These are phyloP conservation scores for Umbelopsis ramanniana DNA, from an alignment of 192 early-diverging fungal genomes.

Conservation along the genomic window DNA sequence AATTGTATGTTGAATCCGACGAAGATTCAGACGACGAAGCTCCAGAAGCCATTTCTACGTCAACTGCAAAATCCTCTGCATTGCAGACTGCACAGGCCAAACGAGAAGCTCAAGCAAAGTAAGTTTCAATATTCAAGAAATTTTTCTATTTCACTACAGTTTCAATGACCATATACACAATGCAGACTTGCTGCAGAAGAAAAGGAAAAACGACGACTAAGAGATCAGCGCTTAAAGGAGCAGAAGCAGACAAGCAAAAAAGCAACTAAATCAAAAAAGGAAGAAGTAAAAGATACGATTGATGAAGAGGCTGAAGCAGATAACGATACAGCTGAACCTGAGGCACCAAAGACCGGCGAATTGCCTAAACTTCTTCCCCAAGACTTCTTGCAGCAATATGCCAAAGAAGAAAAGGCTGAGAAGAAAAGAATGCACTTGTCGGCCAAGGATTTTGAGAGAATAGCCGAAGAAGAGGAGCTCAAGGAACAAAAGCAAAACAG, in stretches of 20 bases:
- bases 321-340: neutral
- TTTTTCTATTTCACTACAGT: neutral
- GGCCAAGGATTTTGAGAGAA: constrained; percentile 40
- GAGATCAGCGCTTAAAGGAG: constrained; percentile 40
- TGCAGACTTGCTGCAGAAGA: constrained; percentile 22
- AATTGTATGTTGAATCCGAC: constrained; percentile 8
- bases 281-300: constrained; percentile 5
- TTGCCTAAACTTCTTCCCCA: constrained; percentile 24
- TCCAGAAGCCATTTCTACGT: constrained; percentile 41
- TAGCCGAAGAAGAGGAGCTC: constrained; percentile 25
- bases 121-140: constrained; percentile 6
- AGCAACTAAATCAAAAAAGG: constrained; percentile 11
- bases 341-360: constrained; percentile 12
- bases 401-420: constrained; percentile 29
- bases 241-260: constrained; percentile 39
- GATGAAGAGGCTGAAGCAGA: neutral
- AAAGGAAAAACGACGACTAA: constrained; percentile 44
- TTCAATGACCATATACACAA: neutral
- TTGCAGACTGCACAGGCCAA: constrained; percentile 23
- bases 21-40: constrained; percentile 41
- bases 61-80: constrained; percentile 19
- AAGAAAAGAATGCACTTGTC: constrained; percentile 40
- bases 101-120: constrained; percentile 36
- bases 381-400: constrained; percentile 27
- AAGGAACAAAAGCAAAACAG: neutral